Conservation (phyloP, 371 early-diverging fungal species). For the Apophysomyces ossiformis region DNA sequence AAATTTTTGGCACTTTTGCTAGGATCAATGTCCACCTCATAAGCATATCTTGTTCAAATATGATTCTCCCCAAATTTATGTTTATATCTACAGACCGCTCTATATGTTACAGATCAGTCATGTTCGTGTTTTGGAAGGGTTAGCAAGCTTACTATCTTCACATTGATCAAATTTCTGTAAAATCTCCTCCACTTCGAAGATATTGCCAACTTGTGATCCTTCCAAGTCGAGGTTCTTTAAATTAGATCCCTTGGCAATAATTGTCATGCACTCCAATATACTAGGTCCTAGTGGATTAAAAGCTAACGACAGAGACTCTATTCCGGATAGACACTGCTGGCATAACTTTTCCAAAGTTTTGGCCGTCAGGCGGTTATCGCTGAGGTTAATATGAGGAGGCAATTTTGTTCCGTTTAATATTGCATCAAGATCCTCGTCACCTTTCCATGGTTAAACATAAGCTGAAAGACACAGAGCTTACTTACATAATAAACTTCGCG, state of each 20-base stretch:
- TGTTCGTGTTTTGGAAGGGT: background rate
- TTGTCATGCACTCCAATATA: conserved; percentile 14
- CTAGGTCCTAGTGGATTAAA: conserved; percentile 33
- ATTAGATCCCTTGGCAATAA: conserved; percentile 14
- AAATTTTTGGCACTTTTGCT: background rate
- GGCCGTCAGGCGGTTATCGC: conserved; percentile 30
- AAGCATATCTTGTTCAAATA: conserved; percentile 25
- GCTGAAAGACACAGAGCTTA: background rate
- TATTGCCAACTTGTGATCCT: conserved; percentile 24
- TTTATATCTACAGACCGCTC: background rate
- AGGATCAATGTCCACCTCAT: conserved; percentile 21
- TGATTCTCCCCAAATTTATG: conserved; percentile 26
- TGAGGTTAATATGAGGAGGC: conserved; percentile 25
- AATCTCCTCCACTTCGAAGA: background rate
- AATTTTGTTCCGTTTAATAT: conserved; percentile 17
- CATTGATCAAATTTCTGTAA: background rate
- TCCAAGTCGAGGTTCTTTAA: conserved; percentile 22
- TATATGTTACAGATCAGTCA: background rate
- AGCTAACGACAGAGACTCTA: conserved; percentile 18
- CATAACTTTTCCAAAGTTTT: conserved; percentile 7
- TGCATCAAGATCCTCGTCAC: conserved; percentile 22
- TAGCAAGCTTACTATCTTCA: background rate
- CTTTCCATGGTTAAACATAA: conserved; percentile 15
- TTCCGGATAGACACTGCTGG: background rate
- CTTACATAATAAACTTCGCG: conserved; percentile 34